Conservation (phyloP, 441 rosid genomes). For the Erysimum pusillum region DNA sequence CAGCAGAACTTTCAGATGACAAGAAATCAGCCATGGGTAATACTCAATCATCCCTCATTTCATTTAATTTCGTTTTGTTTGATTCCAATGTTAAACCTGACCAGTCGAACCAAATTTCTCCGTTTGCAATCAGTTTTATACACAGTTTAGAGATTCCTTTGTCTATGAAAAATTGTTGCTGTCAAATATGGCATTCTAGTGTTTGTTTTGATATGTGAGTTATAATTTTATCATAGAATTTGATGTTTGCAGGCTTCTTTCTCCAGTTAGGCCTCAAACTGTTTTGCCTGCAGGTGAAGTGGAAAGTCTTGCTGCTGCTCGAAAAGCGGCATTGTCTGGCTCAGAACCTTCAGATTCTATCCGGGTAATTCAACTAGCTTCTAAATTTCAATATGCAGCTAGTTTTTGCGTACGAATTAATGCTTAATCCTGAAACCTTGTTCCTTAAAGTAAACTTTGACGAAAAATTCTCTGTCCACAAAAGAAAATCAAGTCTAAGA, state of each 20-base stretch:
- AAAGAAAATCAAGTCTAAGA: no score
- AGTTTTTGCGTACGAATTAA: neutral
- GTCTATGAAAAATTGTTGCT: no score
- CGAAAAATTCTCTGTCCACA: no score
- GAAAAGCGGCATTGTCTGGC: conserved; percentile 96
- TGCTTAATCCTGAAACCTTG: conserved; percentile 4
- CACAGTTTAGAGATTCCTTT: no score
- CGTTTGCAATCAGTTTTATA: no score
- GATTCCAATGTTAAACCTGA: no score
- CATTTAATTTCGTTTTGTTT: no score
- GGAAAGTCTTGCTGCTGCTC: conserved; percentile 97
- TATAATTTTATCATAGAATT: conserved; percentile 23
- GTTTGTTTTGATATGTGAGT: conserved; percentile 97
- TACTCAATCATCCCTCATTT: no score
- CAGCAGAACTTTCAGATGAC: no score
- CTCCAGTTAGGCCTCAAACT: conserved; percentile 40
- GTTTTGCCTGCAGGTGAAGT: conserved; percentile 84
- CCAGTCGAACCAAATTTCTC: no score
- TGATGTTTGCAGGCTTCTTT: conserved; percentile 34
- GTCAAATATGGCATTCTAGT: conserved; percentile 73
- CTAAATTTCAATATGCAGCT: conserved; percentile 18
- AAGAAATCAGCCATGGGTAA: no score
- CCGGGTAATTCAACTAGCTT: conserved; percentile 58
- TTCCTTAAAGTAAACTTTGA: no score
- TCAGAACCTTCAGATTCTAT: conserved; percentile 99